Percentiles rank a stretch among this genome's conserved stretches.
phyloP scores from a whole-genome alignment of 345 rosid genomes.

The Euclidium syriacum region DNA sequence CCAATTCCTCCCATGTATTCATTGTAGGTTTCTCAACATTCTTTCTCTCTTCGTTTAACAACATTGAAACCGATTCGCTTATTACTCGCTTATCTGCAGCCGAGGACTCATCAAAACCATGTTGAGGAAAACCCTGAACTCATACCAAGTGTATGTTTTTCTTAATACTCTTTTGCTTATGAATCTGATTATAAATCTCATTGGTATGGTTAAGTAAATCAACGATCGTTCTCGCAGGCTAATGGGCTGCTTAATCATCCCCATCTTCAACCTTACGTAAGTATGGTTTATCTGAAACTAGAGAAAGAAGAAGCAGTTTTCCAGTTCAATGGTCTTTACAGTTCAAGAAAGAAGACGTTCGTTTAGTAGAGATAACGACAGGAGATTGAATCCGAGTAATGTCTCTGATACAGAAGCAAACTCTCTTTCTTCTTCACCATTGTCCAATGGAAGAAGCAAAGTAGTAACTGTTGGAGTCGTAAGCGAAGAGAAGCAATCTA shows the following conservation, averaged over 20 bases:
- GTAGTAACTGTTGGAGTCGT: conserved; percentile 43
- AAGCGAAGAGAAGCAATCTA: conserved; percentile 37
- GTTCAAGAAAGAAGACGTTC: conserved; percentile 55
- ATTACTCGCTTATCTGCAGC: conserved; percentile 55
- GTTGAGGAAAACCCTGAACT: conserved; percentile 97
- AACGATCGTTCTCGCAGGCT: too few species aligned
- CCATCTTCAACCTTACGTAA: conserved; percentile 75
- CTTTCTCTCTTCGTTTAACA: too few species aligned
- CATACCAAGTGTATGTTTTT: conserved; percentile 70
- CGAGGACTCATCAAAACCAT: conserved; percentile 90
- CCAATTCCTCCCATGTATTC: conserved; percentile 90
- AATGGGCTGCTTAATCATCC: conserved; percentile 80
- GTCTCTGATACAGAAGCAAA: conserved; percentile 55
- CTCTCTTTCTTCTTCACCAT: conserved; percentile 41
- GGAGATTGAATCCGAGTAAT: conserved; percentile 68
- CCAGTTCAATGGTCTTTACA: conserved; percentile 34
- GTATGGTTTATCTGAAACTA: conserved; percentile 59
- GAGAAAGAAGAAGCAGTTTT: conserved; percentile 49
- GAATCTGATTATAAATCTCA: too few species aligned
- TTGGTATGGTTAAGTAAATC: too few species aligned
- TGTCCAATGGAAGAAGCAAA: conserved; percentile 35
- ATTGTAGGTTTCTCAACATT: too few species aligned
- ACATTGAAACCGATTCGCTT: too few species aligned
- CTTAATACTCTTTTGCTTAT: background rate
- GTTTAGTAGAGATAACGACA: conserved; percentile 61